Conservation (phyloP, 331 rosid genomes). For the Dryas integrifolia region DNA sequence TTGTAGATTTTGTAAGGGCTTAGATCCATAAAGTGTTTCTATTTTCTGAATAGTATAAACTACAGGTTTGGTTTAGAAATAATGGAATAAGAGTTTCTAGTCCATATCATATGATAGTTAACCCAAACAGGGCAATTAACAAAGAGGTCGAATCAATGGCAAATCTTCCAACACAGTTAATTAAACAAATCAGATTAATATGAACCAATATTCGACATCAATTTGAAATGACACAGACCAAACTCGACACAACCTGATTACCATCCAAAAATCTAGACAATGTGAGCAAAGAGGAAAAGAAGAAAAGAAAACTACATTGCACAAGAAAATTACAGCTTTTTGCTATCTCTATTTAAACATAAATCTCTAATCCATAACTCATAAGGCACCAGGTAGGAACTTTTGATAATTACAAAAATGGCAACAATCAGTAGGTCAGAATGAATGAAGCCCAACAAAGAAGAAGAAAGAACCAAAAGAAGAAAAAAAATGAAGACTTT, state of each 20-base stretch:
- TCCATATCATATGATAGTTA: too few relatives aligned
- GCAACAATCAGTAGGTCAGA: conserved; percentile 37
- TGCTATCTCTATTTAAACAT: conserved; percentile 36
- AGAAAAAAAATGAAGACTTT: conserved; percentile 3
- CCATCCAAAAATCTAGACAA: too few relatives aligned
- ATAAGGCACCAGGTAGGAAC: conserved; percentile 39
- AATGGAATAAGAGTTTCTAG: too few relatives aligned
- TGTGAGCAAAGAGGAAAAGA: not conserved
- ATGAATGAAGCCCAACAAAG: conserved; percentile 33
- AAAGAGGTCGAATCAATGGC: too few relatives aligned
- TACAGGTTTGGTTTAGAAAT: too few relatives aligned
- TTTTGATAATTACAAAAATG: conserved; percentile 65
- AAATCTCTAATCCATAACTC: conserved; percentile 42
- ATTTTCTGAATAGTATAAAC: too few relatives aligned
- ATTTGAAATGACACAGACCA: not conserved
- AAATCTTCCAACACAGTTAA: too few relatives aligned
- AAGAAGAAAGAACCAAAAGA: conserved; percentile 9
- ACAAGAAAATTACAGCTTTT: conserved; percentile 35
- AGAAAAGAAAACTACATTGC: conserved; percentile 7
- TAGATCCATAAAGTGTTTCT: too few relatives aligned
- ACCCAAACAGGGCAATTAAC: too few relatives aligned
- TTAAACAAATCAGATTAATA: too few relatives aligned
- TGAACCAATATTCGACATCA: too few relatives aligned
- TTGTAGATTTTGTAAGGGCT: too few relatives aligned
- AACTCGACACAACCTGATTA: not conserved